Evolutionary conservation across 2,329 filamentous ascomycete species (phyloP).

Genomic region (Aureobasidium sp.): DNA sequence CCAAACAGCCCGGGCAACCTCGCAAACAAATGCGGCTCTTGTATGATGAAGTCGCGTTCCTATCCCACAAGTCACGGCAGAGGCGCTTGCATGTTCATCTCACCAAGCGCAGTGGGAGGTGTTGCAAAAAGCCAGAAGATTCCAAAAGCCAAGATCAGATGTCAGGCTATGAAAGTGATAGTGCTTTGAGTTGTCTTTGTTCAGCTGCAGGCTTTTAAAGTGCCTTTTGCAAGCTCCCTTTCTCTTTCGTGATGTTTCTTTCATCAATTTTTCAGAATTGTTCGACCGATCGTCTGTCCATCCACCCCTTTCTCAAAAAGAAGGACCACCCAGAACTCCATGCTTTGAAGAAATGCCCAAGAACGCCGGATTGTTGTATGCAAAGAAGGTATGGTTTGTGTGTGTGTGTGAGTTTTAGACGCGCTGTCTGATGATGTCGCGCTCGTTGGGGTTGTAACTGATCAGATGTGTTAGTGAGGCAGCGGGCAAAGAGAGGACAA

Average conservation of each 20-base stretch:
- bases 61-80: too few species aligned
- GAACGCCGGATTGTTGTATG: slow-evolving; percentile 6
- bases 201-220: neutral
- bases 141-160: neutral
- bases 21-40: too few species aligned
- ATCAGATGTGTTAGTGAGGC: slow-evolving; percentile 4
- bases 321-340: neutral
- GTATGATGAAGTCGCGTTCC: too few species aligned
- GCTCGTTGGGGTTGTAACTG: slow-evolving; percentile 30
- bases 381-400: neutral
- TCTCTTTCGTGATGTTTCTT: neutral
- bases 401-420: neutral
- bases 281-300: neutral
- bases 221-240: neutral
- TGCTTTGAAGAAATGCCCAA: neutral
- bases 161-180: neutral
- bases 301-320: neutral
- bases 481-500: neutral
- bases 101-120: neutral
- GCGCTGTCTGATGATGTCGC: slow-evolving; percentile 23
- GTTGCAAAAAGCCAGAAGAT: neutral
- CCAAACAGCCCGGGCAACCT: too few species aligned
- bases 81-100: too few species aligned
- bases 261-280: too few species aligned
- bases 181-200: neutral